Evolutionary conservation across 257 asterid genomes (phyloP).

Genomic region (Avicennia marina): DNA sequence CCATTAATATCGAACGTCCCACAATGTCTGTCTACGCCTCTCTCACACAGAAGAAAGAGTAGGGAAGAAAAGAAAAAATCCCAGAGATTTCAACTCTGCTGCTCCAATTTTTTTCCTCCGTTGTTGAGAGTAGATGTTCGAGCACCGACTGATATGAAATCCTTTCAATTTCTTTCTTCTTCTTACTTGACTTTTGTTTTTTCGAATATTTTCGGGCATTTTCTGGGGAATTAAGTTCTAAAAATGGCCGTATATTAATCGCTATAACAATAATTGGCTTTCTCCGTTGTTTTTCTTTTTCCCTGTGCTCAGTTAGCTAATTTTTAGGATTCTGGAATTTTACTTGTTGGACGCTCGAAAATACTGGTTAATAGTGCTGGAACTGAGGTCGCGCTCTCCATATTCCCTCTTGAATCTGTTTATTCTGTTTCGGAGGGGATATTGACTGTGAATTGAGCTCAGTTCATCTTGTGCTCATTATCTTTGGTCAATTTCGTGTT

Average conservation of each 20-base stretch:
- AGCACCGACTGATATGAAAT: not conserved
- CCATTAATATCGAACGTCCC: conserved; percentile 38
- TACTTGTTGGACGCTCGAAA: not conserved
- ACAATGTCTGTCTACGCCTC: too few relatives aligned
- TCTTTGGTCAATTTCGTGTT: conserved; percentile 9
- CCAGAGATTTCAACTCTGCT: not conserved
- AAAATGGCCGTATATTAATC: too few relatives aligned
- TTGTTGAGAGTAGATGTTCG: too few relatives aligned
- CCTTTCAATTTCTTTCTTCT: not conserved
- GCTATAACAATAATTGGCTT: too few relatives aligned
- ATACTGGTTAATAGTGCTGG: not conserved
- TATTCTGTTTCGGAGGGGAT: not conserved
- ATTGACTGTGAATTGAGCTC: too few relatives aligned
- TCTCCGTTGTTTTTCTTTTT: too few relatives aligned
- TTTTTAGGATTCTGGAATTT: not conserved
- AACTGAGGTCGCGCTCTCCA: not conserved
- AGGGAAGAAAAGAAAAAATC: not conserved
- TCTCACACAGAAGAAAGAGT: not conserved
- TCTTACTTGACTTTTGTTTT: not conserved
- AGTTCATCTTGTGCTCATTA: not conserved
- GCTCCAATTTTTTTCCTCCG: not conserved
- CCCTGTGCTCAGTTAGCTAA: not conserved
- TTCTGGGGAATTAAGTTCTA: not conserved
- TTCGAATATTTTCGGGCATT: not conserved
- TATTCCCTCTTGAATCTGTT: not conserved